Base-by-base conservation (phyloP, 192 early-diverging fungal species). In the Coemansia erecta region DNA sequence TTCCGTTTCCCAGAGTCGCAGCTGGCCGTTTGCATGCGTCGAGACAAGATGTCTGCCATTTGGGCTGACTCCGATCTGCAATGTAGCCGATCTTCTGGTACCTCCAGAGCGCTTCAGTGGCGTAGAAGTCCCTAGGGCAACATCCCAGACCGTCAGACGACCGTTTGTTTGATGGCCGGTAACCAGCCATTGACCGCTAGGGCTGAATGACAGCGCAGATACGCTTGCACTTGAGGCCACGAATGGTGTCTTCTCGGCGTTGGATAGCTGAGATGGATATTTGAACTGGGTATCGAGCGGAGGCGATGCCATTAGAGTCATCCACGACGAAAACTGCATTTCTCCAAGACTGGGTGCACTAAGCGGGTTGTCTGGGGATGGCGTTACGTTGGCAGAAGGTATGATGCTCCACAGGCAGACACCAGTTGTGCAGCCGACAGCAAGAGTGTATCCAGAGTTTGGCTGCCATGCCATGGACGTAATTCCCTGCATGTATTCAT, bases 401-500 rank as follows among this genome's bases (percentile, higher is more conserved):
- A 72, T 44, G 15, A 81, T 69, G 26, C 31, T 72, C 80, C 80
- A 81, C 48, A 81, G 65, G 24, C 73, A 68, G 3, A 77, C 80
- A 11, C 80, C 80, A 0, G 60, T 31, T 13, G 60, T 60, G 59
- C 73, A 61, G 11, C 73, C 80, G 3, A 73, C 80, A 10, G 80
- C 80, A 48, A 81, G 58, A 8, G 73, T 55, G 39, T 72, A 68
- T 4, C 73, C 80, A 13, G 60, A 53, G 46, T 70, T 72, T 2
- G 80, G 80, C 59, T 81, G 68, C 80, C 80, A 81, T 14, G 70
- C 70, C 66, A 81, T 60, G 15, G 58, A 56, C 1, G 80, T 73
- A 10, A 81, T 81, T 0, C 66, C 70, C 19, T 64, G 57, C 70
- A 76, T 75, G 49, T 69, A 64, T 11, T 54, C 49, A 47, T 77